Evolutionary conservation across 805 yeast genomes (phyloP).

Genomic region (Ogataea populi-albae): DNA sequence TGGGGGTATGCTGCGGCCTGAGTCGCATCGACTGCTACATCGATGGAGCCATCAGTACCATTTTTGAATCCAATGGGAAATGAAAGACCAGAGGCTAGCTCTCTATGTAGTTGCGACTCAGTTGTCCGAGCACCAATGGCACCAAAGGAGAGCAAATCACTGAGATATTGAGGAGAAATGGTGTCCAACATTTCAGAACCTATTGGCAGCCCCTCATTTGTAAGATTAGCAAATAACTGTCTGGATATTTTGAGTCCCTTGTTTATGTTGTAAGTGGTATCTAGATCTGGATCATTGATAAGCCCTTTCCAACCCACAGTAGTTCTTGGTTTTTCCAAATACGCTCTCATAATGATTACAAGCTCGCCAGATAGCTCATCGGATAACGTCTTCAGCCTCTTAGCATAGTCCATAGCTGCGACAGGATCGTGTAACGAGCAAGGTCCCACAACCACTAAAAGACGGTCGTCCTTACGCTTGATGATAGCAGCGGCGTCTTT

Average conservation of each 20-base stretch:
- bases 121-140: constrained; percentile 99
- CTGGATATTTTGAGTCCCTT: constrained; percentile 89
- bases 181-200: constrained; percentile 99
- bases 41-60: constrained; percentile 94
- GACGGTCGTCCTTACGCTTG: constrained; percentile 74
- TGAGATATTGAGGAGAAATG: constrained; percentile 91
- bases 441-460: constrained; percentile 90
- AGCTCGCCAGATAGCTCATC: constrained; percentile 74
- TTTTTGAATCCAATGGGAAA: constrained; percentile 99
- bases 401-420: constrained; percentile 87
- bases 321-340: constrained; percentile 97
- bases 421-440: constrained; percentile 93
- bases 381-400: constrained; percentile 59
- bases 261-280: constrained; percentile 90
- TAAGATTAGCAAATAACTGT: constrained; percentile 77
- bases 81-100: constrained; percentile 94
- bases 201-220: constrained; percentile 79
- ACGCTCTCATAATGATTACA: constrained; percentile 92
- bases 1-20: constrained; percentile 89
- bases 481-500: constrained; percentile 73
- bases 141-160: constrained; percentile 88
- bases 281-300: constrained; percentile 94
- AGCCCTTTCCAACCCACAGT: constrained; percentile 99
- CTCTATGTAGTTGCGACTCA: constrained; percentile 97
- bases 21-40: constrained; percentile 92